Percentiles rank a stretch among this genome's conserved stretches.
Conservation (phyloP, 2,329 filamentous ascomycete genomes). For the Nemania abortiva region DNA sequence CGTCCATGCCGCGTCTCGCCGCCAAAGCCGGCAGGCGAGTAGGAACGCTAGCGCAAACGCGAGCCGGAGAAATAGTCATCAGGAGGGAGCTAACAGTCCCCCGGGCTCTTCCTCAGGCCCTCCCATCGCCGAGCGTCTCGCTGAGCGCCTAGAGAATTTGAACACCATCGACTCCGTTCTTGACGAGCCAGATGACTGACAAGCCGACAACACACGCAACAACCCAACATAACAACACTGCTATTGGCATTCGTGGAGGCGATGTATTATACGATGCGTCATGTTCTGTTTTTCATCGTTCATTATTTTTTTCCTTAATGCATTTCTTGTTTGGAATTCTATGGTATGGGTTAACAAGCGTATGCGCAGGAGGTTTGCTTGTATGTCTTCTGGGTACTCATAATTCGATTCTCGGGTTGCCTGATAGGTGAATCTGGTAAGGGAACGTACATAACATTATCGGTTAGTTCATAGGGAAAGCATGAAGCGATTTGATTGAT, state of each 20-base stretch:
- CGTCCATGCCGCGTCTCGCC: constrained; percentile 45
- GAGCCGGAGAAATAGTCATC: constrained; percentile 43
- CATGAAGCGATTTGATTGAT: background rate
- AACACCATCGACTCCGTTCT: constrained; percentile 43
- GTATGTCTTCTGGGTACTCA: background rate
- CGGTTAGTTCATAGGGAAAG: background rate
- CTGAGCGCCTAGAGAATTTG: constrained; percentile 26
- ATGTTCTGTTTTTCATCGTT: background rate
- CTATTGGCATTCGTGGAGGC: background rate
- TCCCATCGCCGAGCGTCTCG: background rate
- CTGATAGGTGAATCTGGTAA: background rate
- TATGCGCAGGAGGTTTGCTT: background rate
- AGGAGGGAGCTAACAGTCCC: background rate
- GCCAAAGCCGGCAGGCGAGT: constrained; percentile 42
- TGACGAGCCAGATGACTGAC: constrained; percentile 13
- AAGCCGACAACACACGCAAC: background rate
- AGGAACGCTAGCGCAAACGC: constrained; percentile 40
- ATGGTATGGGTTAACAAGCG: constrained; percentile 2
- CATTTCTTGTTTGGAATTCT: background rate
- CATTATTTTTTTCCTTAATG: background rate
- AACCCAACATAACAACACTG: background rate
- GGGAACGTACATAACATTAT: background rate
- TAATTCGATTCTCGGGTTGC: background rate
- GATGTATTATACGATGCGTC: background rate
- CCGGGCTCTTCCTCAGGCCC: background rate